phyloP scores from a whole-genome alignment of 2,329 filamentous ascomycete genomes.

The Talaromyces rugulosus region DNA sequence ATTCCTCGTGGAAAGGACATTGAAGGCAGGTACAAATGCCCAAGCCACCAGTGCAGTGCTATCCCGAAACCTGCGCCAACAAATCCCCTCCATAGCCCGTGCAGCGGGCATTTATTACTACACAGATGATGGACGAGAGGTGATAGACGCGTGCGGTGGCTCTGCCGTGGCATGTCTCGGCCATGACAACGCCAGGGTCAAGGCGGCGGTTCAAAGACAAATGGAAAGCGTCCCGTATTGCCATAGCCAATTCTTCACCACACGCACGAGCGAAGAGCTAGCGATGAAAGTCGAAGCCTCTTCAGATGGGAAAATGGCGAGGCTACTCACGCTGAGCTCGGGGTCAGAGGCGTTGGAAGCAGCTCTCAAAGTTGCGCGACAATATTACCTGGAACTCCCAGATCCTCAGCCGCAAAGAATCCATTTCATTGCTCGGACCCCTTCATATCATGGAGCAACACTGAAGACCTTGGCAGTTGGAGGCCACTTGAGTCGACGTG shows the following conservation, averaged over 20 bases:
- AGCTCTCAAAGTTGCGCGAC: constrained; percentile 46
- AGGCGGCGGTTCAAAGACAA: constrained; percentile 56
- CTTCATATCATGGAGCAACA: constrained; percentile 51
- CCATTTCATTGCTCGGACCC: constrained; percentile 43
- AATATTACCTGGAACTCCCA: constrained; percentile 42
- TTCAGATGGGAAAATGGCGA: not conserved
- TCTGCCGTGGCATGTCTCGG: constrained; percentile 68
- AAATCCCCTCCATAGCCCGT: not conserved
- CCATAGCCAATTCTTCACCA: constrained; percentile 4
- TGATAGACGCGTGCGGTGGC: constrained; percentile 68
- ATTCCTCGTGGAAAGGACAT: not conserved
- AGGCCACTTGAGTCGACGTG: constrained; percentile 28
- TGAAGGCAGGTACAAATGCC: not conserved
- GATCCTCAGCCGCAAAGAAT: constrained; percentile 33
- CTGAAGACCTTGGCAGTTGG: constrained; percentile 44
- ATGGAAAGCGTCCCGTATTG: constrained; percentile 53
- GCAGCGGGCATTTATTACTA: not conserved
- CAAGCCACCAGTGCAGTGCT: not conserved
- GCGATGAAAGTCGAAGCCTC: not conserved
- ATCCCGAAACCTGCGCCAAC: not conserved
- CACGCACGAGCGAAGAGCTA: constrained; percentile 4
- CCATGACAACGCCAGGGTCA: constrained; percentile 58
- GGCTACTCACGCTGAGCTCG: not conserved
- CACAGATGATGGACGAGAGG: constrained; percentile 44
- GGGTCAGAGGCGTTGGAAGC: constrained; percentile 43